Percentiles rank a stretch among this genome's conserved stretches.
These are phyloP conservation scores for Globisporangium cederbergense DNA, from an alignment of 352 stramenopile genomes.

Conservation along the genomic window DNA sequence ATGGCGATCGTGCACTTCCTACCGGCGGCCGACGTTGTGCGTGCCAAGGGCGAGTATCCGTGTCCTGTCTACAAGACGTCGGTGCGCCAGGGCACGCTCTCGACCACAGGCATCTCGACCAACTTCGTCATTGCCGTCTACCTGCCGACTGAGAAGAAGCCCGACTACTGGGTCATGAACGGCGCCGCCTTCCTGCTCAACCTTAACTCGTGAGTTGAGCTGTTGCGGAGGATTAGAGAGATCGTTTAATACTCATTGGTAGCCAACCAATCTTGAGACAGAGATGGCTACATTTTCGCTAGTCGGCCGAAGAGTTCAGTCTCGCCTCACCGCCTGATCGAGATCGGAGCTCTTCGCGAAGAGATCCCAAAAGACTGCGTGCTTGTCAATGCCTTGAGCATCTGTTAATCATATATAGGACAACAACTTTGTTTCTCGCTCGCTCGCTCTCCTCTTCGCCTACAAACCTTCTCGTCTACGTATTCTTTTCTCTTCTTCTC, in stretches of 20 bases:
- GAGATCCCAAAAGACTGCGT: neutral
- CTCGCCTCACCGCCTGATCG: neutral
- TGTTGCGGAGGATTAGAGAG: conserved; percentile 4
- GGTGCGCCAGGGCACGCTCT: conserved; percentile 88
- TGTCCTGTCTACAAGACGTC: conserved; percentile 95
- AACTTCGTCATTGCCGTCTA: conserved; percentile 94
- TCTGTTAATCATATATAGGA: conserved; percentile 17
- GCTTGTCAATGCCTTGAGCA: conserved; percentile 14
- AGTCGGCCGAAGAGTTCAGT: neutral
- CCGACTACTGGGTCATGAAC: conserved; percentile 92
- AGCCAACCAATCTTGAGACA: neutral
- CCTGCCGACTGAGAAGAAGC: conserved; percentile 74
- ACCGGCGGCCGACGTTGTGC: conserved; percentile 75
- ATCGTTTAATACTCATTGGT: neutral
- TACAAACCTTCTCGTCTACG: conserved; percentile 13
- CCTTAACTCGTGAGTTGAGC: conserved; percentile 61
- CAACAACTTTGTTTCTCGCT: conserved; percentile 10
- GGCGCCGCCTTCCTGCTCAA: conserved; percentile 92
- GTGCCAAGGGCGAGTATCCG: conserved; percentile 66
- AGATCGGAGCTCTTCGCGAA: neutral
- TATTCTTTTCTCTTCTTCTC: neutral
- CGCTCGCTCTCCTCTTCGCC: conserved; percentile 7
- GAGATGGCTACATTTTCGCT: conserved; percentile 6
- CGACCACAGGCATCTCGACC: conserved; percentile 92
- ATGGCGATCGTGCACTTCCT: conserved; percentile 91